phyloP scores from a whole-genome alignment of 116 monocot genomes.

The Papilionanthe hybrid region DNA sequence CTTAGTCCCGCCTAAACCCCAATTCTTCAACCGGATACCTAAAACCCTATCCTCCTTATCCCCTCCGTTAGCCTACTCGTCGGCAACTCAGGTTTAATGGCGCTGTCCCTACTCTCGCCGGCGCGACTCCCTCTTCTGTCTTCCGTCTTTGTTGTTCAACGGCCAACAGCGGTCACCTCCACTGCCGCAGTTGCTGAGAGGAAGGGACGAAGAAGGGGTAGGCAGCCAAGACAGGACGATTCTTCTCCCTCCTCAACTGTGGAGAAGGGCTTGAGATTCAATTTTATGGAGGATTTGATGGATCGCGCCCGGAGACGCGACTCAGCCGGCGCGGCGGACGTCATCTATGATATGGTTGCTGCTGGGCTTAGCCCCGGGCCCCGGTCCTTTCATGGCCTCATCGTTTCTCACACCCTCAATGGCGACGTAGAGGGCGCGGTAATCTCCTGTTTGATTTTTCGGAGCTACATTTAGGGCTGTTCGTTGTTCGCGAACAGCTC shows the following conservation, averaged over 20 bases:
- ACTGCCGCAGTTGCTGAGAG: slow-evolving; percentile 21
- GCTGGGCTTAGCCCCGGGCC: slow-evolving; percentile 84
- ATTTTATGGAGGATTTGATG: slow-evolving; percentile 96
- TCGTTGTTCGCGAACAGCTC: no score
- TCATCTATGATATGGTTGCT: slow-evolving; percentile 91
- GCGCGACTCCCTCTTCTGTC: slow-evolving; percentile 8
- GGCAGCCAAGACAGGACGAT: slow-evolving; percentile 34
- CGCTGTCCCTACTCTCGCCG: slow-evolving; percentile 9
- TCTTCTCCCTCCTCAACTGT: slow-evolving; percentile 40
- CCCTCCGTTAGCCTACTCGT: not conserved
- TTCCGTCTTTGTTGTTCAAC: not conserved
- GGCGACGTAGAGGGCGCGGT: slow-evolving; percentile 93
- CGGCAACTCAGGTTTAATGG: not conserved
- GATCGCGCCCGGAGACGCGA: slow-evolving; percentile 50
- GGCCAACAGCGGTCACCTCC: slow-evolving; percentile 4
- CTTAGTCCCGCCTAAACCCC: not conserved
- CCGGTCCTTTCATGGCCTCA: slow-evolving; percentile 80
- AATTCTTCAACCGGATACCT: not conserved
- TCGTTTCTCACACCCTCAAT: slow-evolving; percentile 60
- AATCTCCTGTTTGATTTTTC: slow-evolving; percentile 10
- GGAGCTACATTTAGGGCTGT: not conserved
- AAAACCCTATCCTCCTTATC: slow-evolving; percentile 14
- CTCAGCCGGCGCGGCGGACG: slow-evolving; percentile 46
- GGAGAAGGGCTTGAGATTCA: slow-evolving; percentile 61
- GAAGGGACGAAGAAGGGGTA: slow-evolving; percentile 33